Conservation (phyloP, 2,329 filamentous ascomycete genomes). For the Stachybotrys echinatus region DNA sequence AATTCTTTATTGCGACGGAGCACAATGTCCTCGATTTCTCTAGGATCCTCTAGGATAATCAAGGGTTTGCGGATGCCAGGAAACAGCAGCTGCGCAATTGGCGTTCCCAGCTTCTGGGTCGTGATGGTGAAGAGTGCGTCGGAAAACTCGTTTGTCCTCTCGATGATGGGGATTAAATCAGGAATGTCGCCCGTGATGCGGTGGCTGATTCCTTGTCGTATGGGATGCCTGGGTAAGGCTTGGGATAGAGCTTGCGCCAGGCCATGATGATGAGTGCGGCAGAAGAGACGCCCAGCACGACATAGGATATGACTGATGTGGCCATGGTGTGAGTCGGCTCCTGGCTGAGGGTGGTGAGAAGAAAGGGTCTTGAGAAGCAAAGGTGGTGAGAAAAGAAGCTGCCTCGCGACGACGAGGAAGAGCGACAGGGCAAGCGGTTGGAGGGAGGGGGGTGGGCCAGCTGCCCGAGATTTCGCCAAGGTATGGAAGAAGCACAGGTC, state of each 20-base stretch:
- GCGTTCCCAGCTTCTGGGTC: background rate
- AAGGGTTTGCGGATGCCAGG: slow-evolving; percentile 22
- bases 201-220: slow-evolving; percentile 2
- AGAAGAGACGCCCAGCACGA: too few species aligned
- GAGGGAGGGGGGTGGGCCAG: too few species aligned
- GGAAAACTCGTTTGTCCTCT: background rate
- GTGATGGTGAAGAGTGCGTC: background rate
- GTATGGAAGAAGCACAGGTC: too few species aligned
- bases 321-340: too few species aligned
- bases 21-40: slow-evolving; percentile 37
- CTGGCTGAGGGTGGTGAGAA: too few species aligned
- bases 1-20: slow-evolving; percentile 35
- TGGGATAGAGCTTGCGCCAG: background rate
- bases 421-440: too few species aligned
- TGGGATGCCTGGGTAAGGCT: slow-evolving; percentile 4
- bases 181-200: slow-evolving; percentile 6
- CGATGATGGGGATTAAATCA: slow-evolving; percentile 2
- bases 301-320: too few species aligned
- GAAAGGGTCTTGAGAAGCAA: too few species aligned
- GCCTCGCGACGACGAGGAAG: too few species aligned
- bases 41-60: slow-evolving; percentile 32
- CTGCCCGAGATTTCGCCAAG: too few species aligned
- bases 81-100: background rate
- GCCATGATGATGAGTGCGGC: background rate
- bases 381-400: too few species aligned